Percentiles rank a stretch among this genome's conserved stretches.
phyloP scores from a whole-genome alignment of 441 rosid genomes.

The Metrosideros polymorpha region DNA sequence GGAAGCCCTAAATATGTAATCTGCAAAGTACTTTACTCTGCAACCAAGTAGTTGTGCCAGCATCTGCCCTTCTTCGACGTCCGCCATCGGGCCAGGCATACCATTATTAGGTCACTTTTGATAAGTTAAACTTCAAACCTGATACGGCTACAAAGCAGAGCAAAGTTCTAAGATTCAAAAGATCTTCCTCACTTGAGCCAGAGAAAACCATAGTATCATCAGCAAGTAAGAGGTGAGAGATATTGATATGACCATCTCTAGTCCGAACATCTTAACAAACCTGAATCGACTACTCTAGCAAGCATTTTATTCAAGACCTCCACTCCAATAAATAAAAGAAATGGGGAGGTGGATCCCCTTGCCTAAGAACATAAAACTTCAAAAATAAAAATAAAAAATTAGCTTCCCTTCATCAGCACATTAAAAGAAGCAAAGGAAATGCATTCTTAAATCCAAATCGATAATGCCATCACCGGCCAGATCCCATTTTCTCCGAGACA shows the following conservation, averaged over 20 bases:
- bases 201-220: neutral
- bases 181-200: neutral
- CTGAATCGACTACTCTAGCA: neutral
- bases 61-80: neutral
- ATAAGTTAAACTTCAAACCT: neutral
- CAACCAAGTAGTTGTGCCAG: neutral
- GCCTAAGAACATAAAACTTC: neutral
- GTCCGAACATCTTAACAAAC: neutral
- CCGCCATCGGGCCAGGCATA: neutral
- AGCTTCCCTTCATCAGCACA: neutral
- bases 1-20: neutral
- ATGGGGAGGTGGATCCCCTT: neutral
- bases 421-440: neutral
- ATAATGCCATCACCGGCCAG: neutral
- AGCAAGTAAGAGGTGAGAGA: neutral
- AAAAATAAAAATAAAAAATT: neutral
- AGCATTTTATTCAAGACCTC: neutral
- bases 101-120: neutral
- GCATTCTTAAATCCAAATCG: neutral
- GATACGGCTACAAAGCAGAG: neutral
- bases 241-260: neutral
- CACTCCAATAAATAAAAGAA: neutral
- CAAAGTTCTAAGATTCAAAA: neutral
- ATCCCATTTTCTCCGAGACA: neutral
- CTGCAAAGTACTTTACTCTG: neutral